Base-by-base conservation (phyloP, 192 early-diverging fungal species). In the Gamsiella multidivaricata region DNA sequence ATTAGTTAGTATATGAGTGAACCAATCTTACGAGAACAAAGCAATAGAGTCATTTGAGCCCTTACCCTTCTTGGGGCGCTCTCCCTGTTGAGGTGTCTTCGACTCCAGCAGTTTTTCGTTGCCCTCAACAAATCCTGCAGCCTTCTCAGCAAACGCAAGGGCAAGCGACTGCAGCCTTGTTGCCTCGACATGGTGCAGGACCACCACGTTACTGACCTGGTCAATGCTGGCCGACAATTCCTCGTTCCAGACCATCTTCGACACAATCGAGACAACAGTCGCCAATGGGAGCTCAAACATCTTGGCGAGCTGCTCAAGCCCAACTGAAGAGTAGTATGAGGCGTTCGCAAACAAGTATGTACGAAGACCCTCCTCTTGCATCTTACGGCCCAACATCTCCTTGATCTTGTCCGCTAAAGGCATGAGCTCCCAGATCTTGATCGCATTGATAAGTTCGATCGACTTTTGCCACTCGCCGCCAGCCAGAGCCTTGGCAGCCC, bases 391-490 rank as follows among this genome's bases (percentile, higher is more conserved):
- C 45, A 99, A 84, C 93, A 97, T 97, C 17, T 89, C 89, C 85
- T 96, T 97, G 88, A 98, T 94, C 61, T 88, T 78, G n/a, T 91
- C 85, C 29, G 86, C 81, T 36, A 91, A 87, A 14, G 94, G 89
- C 84, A 97, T 90, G 58, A 98, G 87, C 65, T 95, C 92, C 98
- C 98, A 99, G 68, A 98, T 94, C 84, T 95, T 96, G 84, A 99
- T 96, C 25, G 90, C 89, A 69, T 88, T 76, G 76, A 99, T 95
- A 50, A 89, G 87, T 50, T 97, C 93, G 62, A 83, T 83, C 56
- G 91, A 92, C 70, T 87, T 88, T 69, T 96, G 85, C 98, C 98
- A 99, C 84, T 99, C 94, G 52, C 96, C 97, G 23, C 84, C 82
- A 20, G 95, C 91, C 52, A 98, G 85, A 11, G 96, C 92, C 81